Conservation (phyloP, 306 rosid genomes). For the Nissolia schottii region DNA sequence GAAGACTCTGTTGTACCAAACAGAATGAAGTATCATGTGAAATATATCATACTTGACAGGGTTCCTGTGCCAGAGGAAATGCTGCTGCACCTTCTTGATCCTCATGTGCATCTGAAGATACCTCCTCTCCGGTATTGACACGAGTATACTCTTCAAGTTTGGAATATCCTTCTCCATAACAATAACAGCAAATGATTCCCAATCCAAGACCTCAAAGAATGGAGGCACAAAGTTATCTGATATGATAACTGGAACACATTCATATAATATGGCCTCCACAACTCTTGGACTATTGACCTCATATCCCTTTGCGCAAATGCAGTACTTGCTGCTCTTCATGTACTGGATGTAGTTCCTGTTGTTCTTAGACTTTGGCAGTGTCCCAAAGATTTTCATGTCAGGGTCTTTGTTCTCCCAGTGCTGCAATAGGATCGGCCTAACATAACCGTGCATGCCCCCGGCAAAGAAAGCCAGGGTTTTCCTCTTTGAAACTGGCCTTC, state of each 20-base stretch:
- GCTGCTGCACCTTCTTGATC: slow-evolving; percentile 74
- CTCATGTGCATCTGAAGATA: slow-evolving; percentile 67
- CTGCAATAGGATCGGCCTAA: slow-evolving; percentile 65
- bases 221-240: slow-evolving; percentile 96
- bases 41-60: slow-evolving; percentile 86
- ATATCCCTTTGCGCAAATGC: slow-evolving; percentile 89
- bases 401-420: slow-evolving; percentile 95
- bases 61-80: slow-evolving; percentile 79
- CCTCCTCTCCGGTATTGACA: slow-evolving; percentile 62
- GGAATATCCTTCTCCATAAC: slow-evolving; percentile 80
- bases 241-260: slow-evolving; percentile 82
- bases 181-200: slow-evolving; percentile 90
- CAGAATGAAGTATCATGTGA: slow-evolving; percentile 86
- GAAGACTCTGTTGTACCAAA: slow-evolving; percentile 79
- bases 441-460: slow-evolving; percentile 76
- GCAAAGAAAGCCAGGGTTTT: slow-evolving; percentile 77
- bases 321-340: slow-evolving; percentile 93
- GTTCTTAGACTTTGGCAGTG: slow-evolving; percentile 46
- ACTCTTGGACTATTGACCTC: slow-evolving; percentile 97
- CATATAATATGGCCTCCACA: slow-evolving; percentile 81
- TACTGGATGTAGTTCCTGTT: slow-evolving; percentile 51
- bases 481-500: slow-evolving; percentile 51
- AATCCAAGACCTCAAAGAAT: slow-evolving; percentile 66
- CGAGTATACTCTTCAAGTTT: slow-evolving; percentile 67
- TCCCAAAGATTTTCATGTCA: slow-evolving; percentile 76